phyloP scores from a whole-genome alignment of 2,329 filamentous ascomycete species.

The Trichoderma sp. region DNA sequence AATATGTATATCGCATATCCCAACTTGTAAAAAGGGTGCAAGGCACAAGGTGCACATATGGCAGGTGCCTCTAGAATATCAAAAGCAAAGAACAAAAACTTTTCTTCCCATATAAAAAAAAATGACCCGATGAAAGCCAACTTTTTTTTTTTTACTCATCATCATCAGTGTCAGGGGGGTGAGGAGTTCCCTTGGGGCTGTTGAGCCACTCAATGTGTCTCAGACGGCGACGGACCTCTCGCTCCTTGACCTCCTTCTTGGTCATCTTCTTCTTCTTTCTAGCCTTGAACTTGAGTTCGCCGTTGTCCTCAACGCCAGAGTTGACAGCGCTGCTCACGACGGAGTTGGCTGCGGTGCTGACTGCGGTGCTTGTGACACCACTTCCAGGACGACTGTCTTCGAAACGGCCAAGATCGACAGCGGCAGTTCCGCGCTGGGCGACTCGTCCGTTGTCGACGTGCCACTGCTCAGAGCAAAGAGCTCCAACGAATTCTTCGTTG shows the following conservation, averaged over 20 bases:
- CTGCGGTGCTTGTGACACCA: slow-evolving; percentile 56
- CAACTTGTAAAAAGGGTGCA: neutral
- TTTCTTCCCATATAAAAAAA: neutral
- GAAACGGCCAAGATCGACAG: slow-evolving; percentile 78
- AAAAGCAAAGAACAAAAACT: slow-evolving; percentile 12
- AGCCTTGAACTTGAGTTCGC: slow-evolving; percentile 81
- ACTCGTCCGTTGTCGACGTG: slow-evolving; percentile 87
- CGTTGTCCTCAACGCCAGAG: slow-evolving; percentile 79
- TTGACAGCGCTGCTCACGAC: slow-evolving; percentile 65
- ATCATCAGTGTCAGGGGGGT: slow-evolving; percentile 76
- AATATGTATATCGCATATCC: slow-evolving; percentile 1
- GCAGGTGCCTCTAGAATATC: neutral
- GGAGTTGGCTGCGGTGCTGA: slow-evolving; percentile 57
- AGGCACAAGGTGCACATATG: neutral
- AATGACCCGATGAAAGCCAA: neutral
- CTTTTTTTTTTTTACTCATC: slow-evolving; percentile 45
- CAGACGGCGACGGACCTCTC: slow-evolving; percentile 81
- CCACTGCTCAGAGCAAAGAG: slow-evolving; percentile 95
- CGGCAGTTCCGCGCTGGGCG: slow-evolving; percentile 76
- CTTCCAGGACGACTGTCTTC: slow-evolving; percentile 74
- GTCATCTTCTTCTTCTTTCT: slow-evolving; percentile 99
- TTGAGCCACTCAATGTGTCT: slow-evolving; percentile 86
- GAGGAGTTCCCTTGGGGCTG: slow-evolving; percentile 80
- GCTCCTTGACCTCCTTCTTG: slow-evolving; percentile 92
- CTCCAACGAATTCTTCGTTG: slow-evolving; percentile 98